Base-by-base conservation (phyloP, 306 rosid genomes). In the Rosa chinensis region DNA sequence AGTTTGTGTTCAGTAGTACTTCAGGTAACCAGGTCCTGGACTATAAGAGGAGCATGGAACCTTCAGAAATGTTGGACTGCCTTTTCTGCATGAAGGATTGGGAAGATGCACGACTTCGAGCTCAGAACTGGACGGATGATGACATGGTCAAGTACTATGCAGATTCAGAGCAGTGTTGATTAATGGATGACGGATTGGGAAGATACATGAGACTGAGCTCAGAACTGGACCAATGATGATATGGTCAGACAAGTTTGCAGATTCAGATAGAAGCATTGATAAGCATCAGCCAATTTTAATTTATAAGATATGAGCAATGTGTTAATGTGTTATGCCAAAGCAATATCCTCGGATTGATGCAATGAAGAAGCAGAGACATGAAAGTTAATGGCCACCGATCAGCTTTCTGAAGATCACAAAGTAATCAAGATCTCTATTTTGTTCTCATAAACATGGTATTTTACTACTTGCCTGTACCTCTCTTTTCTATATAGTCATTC, bases 1-100 rank as follows among this genome's bases (percentile, higher is more conserved):
- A 77, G 40, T 78, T 17, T 53, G 13, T 18, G 58, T 53, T 77
- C 23, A 40, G 75, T 21, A 74, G 23, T 56, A 74, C 67, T 32
- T 1, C 37, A 40, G 13, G 53, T 25, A 56, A 69, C 21, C 66
- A 35, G 49, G 52, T 77, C 48, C 25, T 62, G 79, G 61, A 75
- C 6, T 39, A 62, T 17, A 25, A 7, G 43, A 45, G 45, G 45
- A 44, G 77, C 52, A 39, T 6, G 67, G 35, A 44, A 17, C 13
- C 53, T 25, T 44, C 14, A 6, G 25, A 12, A 14, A 75, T 61
- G 16, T 17, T 75, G 25, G 79, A 75, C 17, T 43, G 58, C 25
- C 10, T 25, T 45, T 43, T 75, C 40, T 75, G 70, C 44, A 39
- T 62, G 72, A 63, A 47, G 71, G 72, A 76, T 45, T 63, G 59